Percentiles rank a stretch among this genome's conserved stretches.
These are phyloP conservation scores for Coemansia sp. DNA, from an alignment of 192 early-diverging fungal genomes.

Conservation along the genomic window DNA sequence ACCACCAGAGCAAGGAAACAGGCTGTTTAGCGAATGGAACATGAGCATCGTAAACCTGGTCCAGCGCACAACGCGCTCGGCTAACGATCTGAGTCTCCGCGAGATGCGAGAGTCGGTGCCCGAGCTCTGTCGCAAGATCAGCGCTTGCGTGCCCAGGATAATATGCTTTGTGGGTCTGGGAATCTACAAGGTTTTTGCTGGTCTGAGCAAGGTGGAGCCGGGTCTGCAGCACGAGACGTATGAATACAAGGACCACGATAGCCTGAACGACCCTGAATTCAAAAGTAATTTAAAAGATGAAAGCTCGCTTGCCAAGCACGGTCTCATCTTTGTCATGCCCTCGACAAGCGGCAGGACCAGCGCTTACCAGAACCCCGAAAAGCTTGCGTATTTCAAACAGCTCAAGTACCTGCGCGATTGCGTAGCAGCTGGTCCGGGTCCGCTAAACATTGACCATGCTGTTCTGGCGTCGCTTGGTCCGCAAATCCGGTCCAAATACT, in stretches of 20 bases:
- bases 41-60: constrained; percentile 70
- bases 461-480: constrained; percentile 18
- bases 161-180: constrained; percentile 72
- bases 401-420: constrained; percentile 51
- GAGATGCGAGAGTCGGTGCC: constrained; percentile 67
- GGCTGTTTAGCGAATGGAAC: constrained; percentile 50
- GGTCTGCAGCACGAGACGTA: constrained; percentile 54
- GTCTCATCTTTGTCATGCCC: constrained; percentile 64
- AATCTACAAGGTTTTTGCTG: constrained; percentile 64
- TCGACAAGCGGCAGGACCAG: constrained; percentile 70
- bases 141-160: constrained; percentile 57
- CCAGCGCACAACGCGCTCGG: constrained; percentile 58
- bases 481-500: constrained; percentile 28
- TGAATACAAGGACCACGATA: constrained; percentile 10
- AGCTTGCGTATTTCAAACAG: constrained; percentile 57
- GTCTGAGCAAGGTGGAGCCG: constrained; percentile 11
- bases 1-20: constrained; percentile 56
- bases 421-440: background rate
- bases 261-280: background rate
- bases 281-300: no score
- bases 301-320: constrained; percentile 2
- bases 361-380: constrained; percentile 63
- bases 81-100: constrained; percentile 57
- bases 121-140: constrained; percentile 62
- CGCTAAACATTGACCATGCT: constrained; percentile 6